Conservation (phyloP, 148 eudicot species). For the Rhododendron vialii region DNA sequence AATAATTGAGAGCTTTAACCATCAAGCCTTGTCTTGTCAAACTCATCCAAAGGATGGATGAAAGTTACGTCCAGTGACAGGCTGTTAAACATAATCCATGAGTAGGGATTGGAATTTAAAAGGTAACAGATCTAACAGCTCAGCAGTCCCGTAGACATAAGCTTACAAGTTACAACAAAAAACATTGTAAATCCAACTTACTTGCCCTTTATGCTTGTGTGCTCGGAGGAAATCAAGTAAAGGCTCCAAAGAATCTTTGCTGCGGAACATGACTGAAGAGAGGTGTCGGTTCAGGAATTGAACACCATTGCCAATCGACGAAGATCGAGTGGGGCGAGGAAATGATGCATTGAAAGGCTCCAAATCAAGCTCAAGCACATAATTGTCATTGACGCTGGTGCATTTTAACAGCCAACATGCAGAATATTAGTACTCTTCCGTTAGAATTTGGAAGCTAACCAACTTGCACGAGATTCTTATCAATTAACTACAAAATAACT, state of each 20-base stretch:
- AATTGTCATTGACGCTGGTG: slow-evolving; percentile 43
- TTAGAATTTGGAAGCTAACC: neutral
- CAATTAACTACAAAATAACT: neutral
- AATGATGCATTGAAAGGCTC: slow-evolving; percentile 89
- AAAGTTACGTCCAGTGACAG: neutral
- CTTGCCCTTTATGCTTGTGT: slow-evolving; percentile 79
- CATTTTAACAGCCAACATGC: neutral
- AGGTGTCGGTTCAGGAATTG: slow-evolving; percentile 96
- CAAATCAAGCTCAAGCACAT: slow-evolving; percentile 83
- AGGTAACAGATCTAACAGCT: neutral
- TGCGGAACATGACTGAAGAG: slow-evolving; percentile 91
- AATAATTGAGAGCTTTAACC: neutral
- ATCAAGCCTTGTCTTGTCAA: neutral
- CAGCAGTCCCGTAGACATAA: neutral
- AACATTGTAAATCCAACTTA: slow-evolving; percentile 29
- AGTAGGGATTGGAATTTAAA: neutral
- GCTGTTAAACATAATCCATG: neutral
- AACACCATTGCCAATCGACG: slow-evolving; percentile 95
- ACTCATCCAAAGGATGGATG: neutral
- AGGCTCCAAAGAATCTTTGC: slow-evolving; percentile 88
- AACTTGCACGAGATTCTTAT: neutral
- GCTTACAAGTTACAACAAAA: neutral
- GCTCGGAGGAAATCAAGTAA: slow-evolving; percentile 82
- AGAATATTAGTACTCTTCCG: neutral
- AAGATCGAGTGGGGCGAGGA: slow-evolving; percentile 85